A percentile compares a stretch with the other conserved stretches of the same genome.
These are phyloP conservation scores for Phytophthora brassicae DNA, from an alignment of 352 stramenopile genomes.

Conservation along the genomic window DNA sequence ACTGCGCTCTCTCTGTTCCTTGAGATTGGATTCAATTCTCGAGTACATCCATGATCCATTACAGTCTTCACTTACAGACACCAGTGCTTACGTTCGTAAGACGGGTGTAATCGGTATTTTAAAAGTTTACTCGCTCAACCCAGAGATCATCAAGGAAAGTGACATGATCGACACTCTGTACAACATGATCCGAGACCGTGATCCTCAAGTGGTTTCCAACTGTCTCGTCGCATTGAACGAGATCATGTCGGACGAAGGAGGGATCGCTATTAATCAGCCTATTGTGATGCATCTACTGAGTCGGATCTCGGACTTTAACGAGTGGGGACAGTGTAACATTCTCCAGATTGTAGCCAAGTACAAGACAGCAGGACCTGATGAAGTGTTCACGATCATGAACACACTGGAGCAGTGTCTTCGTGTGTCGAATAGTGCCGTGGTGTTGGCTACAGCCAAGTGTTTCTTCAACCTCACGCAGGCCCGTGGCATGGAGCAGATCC, in stretches of 20 bases:
- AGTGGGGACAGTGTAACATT: conserved; percentile 98
- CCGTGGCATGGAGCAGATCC: conserved; percentile 83
- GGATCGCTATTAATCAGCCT: conserved; percentile 96
- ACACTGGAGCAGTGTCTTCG: conserved; percentile 94
- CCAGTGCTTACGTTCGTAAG: conserved; percentile 98
- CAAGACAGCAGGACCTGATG: conserved; percentile 92
- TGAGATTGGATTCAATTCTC: conserved; percentile 97
- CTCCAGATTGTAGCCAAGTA: conserved; percentile 95
- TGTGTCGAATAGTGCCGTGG: conserved; percentile 95
- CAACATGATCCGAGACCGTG: conserved; percentile 98
- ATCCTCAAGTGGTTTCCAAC: conserved; percentile 97
- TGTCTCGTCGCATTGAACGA: conserved; percentile 97
- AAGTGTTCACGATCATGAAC: conserved; percentile 99
- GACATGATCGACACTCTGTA: conserved; percentile 98
- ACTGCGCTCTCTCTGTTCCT: conserved; percentile 95
- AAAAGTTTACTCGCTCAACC: conserved; percentile 95
- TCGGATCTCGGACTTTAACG: conserved; percentile 98
- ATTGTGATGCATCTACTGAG: conserved; percentile 98
- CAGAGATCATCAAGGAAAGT: conserved; percentile 90
- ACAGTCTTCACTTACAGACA: conserved; percentile 92
- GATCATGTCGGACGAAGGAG: conserved; percentile 96
- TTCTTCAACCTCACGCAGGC: conserved; percentile 96
- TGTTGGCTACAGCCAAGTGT: conserved; percentile 96
- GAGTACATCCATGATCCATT: conserved; percentile 97
- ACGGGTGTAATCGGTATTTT: conserved; percentile 99